These are phyloP conservation scores for Phytophthora fragariae DNA, from an alignment of 352 stramenopile species.

Conservation along the genomic window DNA sequence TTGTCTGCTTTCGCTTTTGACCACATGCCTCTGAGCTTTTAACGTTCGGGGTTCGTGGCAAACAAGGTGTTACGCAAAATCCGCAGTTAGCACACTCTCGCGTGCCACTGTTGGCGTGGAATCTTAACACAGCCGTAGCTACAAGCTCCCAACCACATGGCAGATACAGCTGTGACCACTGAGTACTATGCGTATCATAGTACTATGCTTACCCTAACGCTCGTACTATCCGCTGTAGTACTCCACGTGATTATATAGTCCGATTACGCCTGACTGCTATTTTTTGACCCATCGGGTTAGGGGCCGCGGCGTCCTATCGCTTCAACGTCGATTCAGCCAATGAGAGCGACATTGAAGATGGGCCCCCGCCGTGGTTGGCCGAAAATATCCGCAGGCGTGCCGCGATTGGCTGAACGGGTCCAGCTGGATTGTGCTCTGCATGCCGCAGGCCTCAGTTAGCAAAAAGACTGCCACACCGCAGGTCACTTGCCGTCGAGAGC, in stretches of 20 bases:
- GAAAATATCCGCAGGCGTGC: neutral
- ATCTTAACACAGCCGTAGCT: too few relatives aligned
- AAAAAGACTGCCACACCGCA: constrained; percentile 60
- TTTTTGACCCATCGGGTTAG: neutral
- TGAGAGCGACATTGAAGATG: constrained; percentile 42
- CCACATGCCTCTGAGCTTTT: too few relatives aligned
- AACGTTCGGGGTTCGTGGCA: too few relatives aligned
- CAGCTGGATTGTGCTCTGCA: constrained; percentile 34
- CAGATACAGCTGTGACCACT: too few relatives aligned
- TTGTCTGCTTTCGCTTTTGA: too few relatives aligned
- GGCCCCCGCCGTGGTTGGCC: constrained; percentile 19
- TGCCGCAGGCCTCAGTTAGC: constrained; percentile 52
- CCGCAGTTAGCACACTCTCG: too few relatives aligned
- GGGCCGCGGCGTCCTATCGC: constrained; percentile 23
- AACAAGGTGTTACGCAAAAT: too few relatives aligned
- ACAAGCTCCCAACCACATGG: too few relatives aligned
- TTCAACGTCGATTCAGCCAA: constrained; percentile 16
- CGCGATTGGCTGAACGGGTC: constrained; percentile 31
- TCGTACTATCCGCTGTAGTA: neutral
- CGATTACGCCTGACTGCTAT: constrained; percentile 18
- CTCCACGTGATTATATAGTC: neutral
- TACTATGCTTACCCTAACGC: neutral
- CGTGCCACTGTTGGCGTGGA: too few relatives aligned
- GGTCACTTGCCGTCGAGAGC: constrained; percentile 27
- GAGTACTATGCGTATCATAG: too few relatives aligned